These are phyloP conservation scores for Pyrenula massariospora DNA, from an alignment of 495 filamentous ascomycete species.

Conservation along the genomic window DNA sequence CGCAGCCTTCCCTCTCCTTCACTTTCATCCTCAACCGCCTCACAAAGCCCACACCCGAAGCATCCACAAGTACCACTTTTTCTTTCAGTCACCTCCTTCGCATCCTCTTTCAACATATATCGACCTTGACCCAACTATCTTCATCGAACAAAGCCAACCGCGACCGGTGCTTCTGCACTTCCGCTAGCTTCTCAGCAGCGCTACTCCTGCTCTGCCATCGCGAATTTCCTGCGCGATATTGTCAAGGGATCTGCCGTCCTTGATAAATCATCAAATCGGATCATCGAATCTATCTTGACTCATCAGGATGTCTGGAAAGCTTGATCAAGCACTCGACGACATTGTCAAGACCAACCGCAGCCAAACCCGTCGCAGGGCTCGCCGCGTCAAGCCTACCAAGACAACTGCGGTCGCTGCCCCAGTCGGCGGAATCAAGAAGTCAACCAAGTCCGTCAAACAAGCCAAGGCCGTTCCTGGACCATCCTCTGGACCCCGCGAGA, in stretches of 20 bases:
- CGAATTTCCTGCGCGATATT: background rate
- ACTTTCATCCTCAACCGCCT: background rate
- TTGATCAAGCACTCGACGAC: slow-evolving; percentile 91
- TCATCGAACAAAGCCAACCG: background rate
- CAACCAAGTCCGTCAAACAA: slow-evolving; percentile 30
- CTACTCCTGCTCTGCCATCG: background rate
- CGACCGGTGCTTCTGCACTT: background rate
- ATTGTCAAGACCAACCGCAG: slow-evolving; percentile 71
- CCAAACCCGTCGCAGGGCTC: slow-evolving; percentile 40
- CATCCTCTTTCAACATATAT: background rate
- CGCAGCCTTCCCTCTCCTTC: background rate
- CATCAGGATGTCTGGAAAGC: slow-evolving; percentile 75
- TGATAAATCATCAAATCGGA: background rate
- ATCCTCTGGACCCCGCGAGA: slow-evolving; percentile 46
- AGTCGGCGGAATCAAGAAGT: slow-evolving; percentile 82
- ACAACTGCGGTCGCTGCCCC: slow-evolving; percentile 46
- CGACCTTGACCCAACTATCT: background rate
- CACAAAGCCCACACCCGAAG: background rate
- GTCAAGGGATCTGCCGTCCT: background rate
- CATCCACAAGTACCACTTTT: background rate
- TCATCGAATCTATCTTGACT: background rate
- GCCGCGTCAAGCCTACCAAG: slow-evolving; percentile 39
- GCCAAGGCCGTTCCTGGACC: slow-evolving; percentile 48
- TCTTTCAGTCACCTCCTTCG: background rate
- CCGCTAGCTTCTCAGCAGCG: background rate